Conservation (phyloP, 768 basidiomycete species). For the Pisolithus tinctorius region DNA sequence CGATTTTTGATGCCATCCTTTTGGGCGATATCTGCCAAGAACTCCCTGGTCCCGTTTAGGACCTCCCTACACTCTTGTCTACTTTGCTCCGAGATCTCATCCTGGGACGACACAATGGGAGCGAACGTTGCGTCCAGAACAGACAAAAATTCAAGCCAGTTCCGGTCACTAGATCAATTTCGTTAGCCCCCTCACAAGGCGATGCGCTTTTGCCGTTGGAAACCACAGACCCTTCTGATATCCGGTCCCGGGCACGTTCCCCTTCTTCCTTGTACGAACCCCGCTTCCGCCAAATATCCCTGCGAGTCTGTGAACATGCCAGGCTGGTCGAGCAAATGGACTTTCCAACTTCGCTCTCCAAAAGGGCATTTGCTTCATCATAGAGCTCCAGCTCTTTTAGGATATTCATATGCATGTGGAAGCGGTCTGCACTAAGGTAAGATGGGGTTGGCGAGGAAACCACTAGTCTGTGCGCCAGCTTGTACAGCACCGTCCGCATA, state of each 20-base stretch:
- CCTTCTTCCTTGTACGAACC: constrained; percentile 58
- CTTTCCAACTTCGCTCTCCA: constrained; percentile 64
- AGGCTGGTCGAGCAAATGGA: constrained; percentile 64
- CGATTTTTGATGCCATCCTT: constrained; percentile 69
- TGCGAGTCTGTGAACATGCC: constrained; percentile 66
- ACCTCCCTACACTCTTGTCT: constrained; percentile 33
- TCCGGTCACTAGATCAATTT: constrained; percentile 55
- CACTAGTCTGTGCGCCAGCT: constrained; percentile 71
- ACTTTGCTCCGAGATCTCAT: constrained; percentile 27
- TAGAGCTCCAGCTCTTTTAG: constrained; percentile 60
- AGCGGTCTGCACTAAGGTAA: constrained; percentile 63
- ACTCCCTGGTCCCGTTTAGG: constrained; percentile 37
- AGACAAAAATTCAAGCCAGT: constrained; percentile 80
- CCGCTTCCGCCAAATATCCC: constrained; percentile 58
- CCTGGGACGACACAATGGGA: constrained; percentile 21
- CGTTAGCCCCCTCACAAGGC: constrained; percentile 14
- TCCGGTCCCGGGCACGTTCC: constrained; percentile 49
- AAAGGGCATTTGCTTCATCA: constrained; percentile 63
- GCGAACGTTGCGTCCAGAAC: constrained; percentile 63
- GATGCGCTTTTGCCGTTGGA: constrained; percentile 3
- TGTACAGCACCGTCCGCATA: constrained; percentile 65
- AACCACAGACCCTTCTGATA: constrained; percentile 48
- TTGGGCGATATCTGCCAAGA: constrained; percentile 53
- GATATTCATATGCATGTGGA: constrained; percentile 68
- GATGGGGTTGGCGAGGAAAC: constrained; percentile 57